phyloP scores from a whole-genome alignment of 257 asterid genomes.

The Solanum pimpinellifolium region DNA sequence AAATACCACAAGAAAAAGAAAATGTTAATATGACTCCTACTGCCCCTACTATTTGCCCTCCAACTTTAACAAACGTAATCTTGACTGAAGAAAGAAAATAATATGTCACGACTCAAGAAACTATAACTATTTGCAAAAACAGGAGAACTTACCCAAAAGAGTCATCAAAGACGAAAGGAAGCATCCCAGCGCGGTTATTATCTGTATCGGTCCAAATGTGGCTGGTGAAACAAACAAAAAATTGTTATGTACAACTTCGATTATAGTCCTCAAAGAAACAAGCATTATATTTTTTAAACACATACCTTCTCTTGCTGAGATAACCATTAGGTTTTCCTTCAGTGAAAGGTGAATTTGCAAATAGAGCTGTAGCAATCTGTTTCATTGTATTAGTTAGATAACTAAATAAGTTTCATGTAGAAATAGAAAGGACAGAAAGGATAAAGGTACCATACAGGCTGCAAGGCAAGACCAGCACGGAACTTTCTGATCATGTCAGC shows the following conservation, averaged over 20 bases:
- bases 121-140: neutral
- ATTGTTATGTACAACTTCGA: conserved; percentile 1
- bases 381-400: conserved; percentile 21
- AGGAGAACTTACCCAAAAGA: conserved; percentile 70
- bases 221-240: conserved; percentile 34
- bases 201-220: conserved; percentile 99
- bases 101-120: neutral
- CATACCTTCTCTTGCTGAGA: conserved; percentile 96
- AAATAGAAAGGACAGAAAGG: neutral
- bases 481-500: conserved; percentile 93
- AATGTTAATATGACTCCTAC: neutral
- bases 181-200: conserved; percentile 90
- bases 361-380: conserved; percentile 97
- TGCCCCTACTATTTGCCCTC: neutral
- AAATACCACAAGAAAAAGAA: neutral
- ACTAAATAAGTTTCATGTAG: neutral
- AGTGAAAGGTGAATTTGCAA: conserved; percentile 95
- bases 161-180: conserved; percentile 96
- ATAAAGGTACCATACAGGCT: conserved; percentile 64
- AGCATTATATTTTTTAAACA: neutral
- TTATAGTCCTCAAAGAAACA: conserved; percentile 1
- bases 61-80: neutral
- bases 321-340: conserved; percentile 93
- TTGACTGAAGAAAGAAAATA: neutral
- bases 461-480: conserved; percentile 90